These are phyloP conservation scores for Pythium myriotylum DNA, from an alignment of 352 stramenopile species.

Conservation along the genomic window DNA sequence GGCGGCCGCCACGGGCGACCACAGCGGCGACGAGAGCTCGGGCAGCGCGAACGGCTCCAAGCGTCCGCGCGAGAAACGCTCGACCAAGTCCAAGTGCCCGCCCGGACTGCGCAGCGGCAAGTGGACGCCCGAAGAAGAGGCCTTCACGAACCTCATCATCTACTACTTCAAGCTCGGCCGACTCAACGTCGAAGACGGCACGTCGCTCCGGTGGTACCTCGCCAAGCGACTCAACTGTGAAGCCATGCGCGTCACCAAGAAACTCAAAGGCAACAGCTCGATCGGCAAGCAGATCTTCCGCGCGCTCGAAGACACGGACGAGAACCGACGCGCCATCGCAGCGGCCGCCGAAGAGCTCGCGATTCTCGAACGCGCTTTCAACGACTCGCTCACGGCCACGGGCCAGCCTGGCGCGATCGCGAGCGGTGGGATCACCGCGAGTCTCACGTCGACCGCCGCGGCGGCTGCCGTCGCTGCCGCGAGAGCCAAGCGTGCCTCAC, in stretches of 20 bases:
- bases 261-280: constrained; percentile 88
- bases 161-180: constrained; percentile 85
- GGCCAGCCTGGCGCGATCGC: constrained; percentile 12
- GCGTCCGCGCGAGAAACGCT: constrained; percentile 60
- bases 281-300: constrained; percentile 91
- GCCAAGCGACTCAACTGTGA: constrained; percentile 86
- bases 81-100: constrained; percentile 86
- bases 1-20: not conserved
- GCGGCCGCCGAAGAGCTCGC: constrained; percentile 57
- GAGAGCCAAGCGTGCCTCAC: constrained; percentile 14
- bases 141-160: constrained; percentile 85
- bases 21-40: constrained; percentile 30
- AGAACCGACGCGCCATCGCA: constrained; percentile 58
- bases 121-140: constrained; percentile 83
- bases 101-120: constrained; percentile 82
- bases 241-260: constrained; percentile 89
- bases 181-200: constrained; percentile 81
- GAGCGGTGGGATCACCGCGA: not conserved
- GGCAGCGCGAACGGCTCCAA: constrained; percentile 16
- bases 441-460: not conserved
- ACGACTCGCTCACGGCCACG: constrained; percentile 60
- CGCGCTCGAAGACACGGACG: constrained; percentile 61
- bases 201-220: constrained; percentile 84
- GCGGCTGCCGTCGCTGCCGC: constrained; percentile 3
- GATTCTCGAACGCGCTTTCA: constrained; percentile 67